These are phyloP conservation scores for Oxalis stricta DNA, from an alignment of 441 rosid genomes.

Conservation along the genomic window DNA sequence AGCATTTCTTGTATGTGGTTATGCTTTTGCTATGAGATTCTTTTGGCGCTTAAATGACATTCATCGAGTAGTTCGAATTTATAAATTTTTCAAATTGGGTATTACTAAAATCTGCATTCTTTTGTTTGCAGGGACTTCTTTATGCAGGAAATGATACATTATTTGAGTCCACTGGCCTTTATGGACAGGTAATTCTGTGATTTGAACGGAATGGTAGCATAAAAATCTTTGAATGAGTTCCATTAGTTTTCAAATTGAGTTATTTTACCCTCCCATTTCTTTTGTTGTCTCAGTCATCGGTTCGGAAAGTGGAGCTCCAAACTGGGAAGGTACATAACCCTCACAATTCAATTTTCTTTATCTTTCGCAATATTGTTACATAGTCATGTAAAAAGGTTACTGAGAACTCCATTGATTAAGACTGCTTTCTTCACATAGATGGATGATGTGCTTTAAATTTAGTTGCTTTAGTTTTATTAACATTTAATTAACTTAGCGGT, in stretches of 20 bases:
- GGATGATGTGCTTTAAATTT: too few species aligned
- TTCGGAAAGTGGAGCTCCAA: conserved; percentile 60
- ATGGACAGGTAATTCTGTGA: conserved; percentile 32
- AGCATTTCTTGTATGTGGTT: too few species aligned
- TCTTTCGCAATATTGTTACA: background rate
- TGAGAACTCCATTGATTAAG: background rate
- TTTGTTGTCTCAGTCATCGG: conserved; percentile 53
- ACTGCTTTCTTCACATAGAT: background rate
- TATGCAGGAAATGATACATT: conserved; percentile 58
- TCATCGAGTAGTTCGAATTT: too few species aligned
- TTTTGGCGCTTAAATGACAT: too few species aligned
- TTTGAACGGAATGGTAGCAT: too few species aligned
- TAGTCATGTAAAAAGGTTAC: background rate
- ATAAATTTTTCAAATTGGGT: too few species aligned
- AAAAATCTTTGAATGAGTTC: conserved; percentile 4
- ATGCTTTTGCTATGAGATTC: background rate
- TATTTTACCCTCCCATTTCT: conserved; percentile 4
- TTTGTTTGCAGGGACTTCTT: conserved; percentile 63
- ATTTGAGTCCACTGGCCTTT: conserved; percentile 78
- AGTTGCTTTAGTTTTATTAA: background rate
- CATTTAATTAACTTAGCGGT: background rate
- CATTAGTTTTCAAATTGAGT: background rate
- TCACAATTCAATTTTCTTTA: too few species aligned
- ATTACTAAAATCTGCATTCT: background rate
- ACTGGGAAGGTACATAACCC: conserved; percentile 59